phyloP scores from a whole-genome alignment of 2,329 filamentous ascomycete species.

The Scedosporium apiospermum region DNA sequence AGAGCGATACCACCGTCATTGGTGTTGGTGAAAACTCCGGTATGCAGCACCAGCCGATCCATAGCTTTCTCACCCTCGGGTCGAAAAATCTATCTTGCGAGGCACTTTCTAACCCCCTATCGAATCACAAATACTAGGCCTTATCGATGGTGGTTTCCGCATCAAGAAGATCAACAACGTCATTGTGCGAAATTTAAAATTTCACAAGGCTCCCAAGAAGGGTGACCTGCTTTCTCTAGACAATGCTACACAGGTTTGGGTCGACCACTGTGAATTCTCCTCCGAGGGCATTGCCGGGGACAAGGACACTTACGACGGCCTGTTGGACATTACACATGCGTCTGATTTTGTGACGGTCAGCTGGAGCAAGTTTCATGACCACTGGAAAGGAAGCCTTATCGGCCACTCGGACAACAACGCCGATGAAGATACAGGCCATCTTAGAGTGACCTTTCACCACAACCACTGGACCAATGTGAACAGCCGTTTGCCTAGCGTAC shows the following conservation, averaged over 20 bases:
- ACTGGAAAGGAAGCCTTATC: slow-evolving; percentile 47
- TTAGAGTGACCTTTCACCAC: slow-evolving; percentile 50
- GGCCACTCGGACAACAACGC: slow-evolving; percentile 51
- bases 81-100: too few relatives aligned
- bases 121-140: slow-evolving; percentile 14
- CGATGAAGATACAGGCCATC: slow-evolving; percentile 45
- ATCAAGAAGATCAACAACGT: slow-evolving; percentile 41
- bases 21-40: slow-evolving; percentile 34
- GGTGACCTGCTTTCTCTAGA: slow-evolving; percentile 44
- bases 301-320: slow-evolving; percentile 34
- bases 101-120: neutral
- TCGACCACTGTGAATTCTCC: slow-evolving; percentile 34
- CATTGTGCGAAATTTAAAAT: slow-evolving; percentile 46
- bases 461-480: slow-evolving; percentile 53
- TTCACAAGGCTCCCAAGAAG: slow-evolving; percentile 34
- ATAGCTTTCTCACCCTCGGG: too few relatives aligned
- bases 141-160: slow-evolving; percentile 36
- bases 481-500: slow-evolving; percentile 47
- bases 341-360: slow-evolving; percentile 33
- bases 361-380: slow-evolving; percentile 32
- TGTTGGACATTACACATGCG: slow-evolving; percentile 33
- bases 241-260: slow-evolving; percentile 35
- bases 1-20: slow-evolving; percentile 40
- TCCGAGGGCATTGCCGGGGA: slow-evolving; percentile 22
- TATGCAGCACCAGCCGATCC: slow-evolving; percentile 9